These are phyloP conservation scores for Pestalotiopsis sp. DNA, from an alignment of 2,329 filamentous ascomycete genomes.

Conservation along the genomic window DNA sequence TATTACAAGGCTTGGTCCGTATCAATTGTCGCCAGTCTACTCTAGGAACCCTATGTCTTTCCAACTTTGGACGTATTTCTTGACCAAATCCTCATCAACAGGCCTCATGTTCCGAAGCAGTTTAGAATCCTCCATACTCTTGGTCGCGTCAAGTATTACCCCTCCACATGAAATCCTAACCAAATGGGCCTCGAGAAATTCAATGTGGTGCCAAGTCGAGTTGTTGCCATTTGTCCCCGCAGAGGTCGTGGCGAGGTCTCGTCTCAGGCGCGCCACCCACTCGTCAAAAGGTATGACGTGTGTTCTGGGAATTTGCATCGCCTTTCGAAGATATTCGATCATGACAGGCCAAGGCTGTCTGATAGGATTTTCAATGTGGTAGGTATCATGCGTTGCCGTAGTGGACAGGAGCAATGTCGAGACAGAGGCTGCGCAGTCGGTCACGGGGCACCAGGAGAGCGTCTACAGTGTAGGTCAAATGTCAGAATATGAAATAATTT, in stretches of 20 bases:
- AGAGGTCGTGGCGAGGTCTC: background rate
- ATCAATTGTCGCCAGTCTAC: too few species aligned
- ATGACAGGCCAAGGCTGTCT: conserved; percentile 5
- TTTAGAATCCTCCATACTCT: background rate
- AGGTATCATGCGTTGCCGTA: background rate
- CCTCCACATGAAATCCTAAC: background rate
- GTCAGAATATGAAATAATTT: too few species aligned
- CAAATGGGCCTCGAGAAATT: background rate
- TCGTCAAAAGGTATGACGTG: background rate
- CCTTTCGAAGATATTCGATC: background rate
- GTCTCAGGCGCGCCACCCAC: background rate
- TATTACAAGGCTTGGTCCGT: too few species aligned
- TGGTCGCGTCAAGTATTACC: background rate
- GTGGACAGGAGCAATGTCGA: too few species aligned
- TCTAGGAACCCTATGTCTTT: background rate
- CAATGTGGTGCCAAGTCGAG: background rate
- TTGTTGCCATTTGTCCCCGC: background rate
- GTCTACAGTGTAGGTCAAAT: too few species aligned
- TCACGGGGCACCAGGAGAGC: too few species aligned
- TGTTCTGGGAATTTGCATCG: background rate
- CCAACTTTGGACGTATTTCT: background rate
- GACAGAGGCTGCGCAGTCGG: too few species aligned
- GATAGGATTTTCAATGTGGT: conserved; percentile 10
- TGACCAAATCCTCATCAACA: background rate
- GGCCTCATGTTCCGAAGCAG: background rate